phyloP scores from a whole-genome alignment of 306 rosid genomes.

The Begonia fuchsioides region DNA sequence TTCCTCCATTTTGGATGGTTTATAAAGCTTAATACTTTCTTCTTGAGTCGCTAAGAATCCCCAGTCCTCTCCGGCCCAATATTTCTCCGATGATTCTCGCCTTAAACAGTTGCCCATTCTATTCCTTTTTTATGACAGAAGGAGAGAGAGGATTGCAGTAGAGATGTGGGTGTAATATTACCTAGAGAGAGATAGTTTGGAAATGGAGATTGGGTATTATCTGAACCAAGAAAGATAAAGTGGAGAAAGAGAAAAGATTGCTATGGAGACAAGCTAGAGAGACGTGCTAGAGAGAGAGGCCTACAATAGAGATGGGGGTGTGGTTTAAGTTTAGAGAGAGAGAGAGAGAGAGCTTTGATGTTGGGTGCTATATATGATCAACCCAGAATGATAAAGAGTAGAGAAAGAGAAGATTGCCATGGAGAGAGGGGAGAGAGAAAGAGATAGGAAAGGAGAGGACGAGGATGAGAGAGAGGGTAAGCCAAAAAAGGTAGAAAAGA shows the following conservation, averaged over 20 bases:
- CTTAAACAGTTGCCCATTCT: constrained; percentile 73
- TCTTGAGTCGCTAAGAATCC: constrained; percentile 9
- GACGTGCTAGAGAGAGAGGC: too few relatives aligned
- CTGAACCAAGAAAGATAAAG: too few relatives aligned
- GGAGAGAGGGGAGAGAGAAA: background rate
- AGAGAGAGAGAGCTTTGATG: background rate
- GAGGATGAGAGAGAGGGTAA: too few relatives aligned
- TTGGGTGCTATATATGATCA: background rate
- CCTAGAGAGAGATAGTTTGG: background rate
- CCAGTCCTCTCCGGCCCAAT: constrained; percentile 35
- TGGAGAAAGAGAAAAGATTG: too few relatives aligned
- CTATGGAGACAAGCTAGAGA: too few relatives aligned
- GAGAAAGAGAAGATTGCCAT: background rate
- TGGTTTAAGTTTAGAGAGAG: background rate
- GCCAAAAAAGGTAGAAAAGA: too few relatives aligned
- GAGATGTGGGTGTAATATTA: background rate
- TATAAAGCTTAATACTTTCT: background rate
- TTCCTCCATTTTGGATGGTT: background rate
- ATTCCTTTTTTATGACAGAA: background rate
- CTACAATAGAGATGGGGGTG: background rate
- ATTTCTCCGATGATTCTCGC: constrained; percentile 24
- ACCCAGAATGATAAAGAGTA: background rate
- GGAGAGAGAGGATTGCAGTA: background rate
- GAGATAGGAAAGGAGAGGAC: background rate
- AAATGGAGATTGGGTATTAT: too few relatives aligned